Conservation (phyloP, 768 basidiomycete genomes). For the Paxillus ammoniavirescens region DNA sequence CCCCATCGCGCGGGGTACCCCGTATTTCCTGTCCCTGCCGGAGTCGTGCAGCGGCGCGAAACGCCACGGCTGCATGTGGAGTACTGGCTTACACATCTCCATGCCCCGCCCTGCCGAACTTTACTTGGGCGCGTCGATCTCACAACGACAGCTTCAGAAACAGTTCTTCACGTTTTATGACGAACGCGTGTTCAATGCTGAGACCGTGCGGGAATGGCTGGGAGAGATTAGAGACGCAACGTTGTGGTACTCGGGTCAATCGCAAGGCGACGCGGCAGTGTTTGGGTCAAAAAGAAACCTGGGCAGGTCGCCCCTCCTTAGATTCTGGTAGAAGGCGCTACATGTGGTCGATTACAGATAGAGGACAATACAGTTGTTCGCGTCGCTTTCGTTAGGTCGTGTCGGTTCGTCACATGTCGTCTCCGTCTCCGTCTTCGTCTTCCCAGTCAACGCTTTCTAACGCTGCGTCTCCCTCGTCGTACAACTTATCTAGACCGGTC, state of each 20-base stretch:
- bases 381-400: no score
- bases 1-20: slow-evolving; percentile 2
- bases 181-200: slow-evolving; percentile 39
- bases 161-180: slow-evolving; percentile 40
- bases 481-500: slow-evolving; percentile 78
- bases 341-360: no score
- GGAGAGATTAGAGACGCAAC: slow-evolving; percentile 37
- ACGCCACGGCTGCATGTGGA: neutral
- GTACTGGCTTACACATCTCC: neutral
- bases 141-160: slow-evolving; percentile 31
- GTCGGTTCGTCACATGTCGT: neutral
- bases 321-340: no score
- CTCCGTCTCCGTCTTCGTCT: slow-evolving; percentile 42
- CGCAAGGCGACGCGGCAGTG: neutral
- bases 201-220: slow-evolving; percentile 31
- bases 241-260: slow-evolving; percentile 23
- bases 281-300: no score
- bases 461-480: slow-evolving; percentile 69
- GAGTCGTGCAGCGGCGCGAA: neutral
- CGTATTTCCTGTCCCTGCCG: neutral
- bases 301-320: no score
- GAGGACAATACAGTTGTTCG: no score
- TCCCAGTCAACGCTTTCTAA: slow-evolving; percentile 79
- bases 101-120: slow-evolving; percentile 41
- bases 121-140: slow-evolving; percentile 41